These are phyloP conservation scores for Alternaria brassicae DNA, from an alignment of 2,329 filamentous ascomycete species.

Conservation along the genomic window DNA sequence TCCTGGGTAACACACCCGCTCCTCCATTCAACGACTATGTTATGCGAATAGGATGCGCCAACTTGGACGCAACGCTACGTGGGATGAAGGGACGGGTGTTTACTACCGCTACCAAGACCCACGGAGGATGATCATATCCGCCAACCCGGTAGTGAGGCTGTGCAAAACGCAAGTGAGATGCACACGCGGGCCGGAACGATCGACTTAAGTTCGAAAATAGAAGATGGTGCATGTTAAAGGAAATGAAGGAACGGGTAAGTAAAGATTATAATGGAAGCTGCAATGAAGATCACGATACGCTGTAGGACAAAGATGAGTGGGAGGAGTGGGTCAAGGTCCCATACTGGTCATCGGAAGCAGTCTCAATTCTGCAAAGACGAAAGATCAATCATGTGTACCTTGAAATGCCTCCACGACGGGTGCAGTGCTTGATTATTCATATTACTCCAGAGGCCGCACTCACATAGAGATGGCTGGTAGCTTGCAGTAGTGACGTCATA, in stretches of 20 bases:
- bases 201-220: constrained; percentile 6
- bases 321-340: neutral
- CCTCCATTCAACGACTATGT: neutral
- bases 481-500: neutral
- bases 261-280: neutral
- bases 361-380: neutral
- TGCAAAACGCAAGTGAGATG: constrained; percentile 11
- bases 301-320: neutral
- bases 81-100: neutral
- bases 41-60: neutral
- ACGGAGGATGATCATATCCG: neutral
- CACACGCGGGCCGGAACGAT: constrained; percentile 9
- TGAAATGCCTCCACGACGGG: neutral
- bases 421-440: neutral
- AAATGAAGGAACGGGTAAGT: neutral
- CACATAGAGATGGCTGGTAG: neutral
- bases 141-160: constrained; percentile 8
- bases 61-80: neutral
- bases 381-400: neutral
- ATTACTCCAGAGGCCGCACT: neutral
- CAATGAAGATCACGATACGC: neutral
- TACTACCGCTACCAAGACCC: neutral
- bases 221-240: constrained; percentile 3
- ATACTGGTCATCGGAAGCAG: neutral
- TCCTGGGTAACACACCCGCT: neutral